Evolutionary conservation across 768 basidiomycete species (phyloP).

Genomic region (Botryobasidium botryosum): DNA sequence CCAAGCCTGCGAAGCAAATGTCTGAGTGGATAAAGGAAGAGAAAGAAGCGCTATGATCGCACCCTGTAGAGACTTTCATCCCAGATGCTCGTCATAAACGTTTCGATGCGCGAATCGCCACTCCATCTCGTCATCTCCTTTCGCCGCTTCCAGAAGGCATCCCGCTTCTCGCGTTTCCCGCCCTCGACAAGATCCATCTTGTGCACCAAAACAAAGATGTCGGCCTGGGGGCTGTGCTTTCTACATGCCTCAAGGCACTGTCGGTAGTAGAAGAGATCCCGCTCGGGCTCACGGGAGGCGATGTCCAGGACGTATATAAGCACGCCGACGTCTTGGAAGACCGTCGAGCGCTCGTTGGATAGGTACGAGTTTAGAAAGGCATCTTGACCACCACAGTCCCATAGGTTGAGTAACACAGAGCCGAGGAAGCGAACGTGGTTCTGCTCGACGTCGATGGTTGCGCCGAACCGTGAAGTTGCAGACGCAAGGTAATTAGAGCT

Average conservation of each 20-base stretch:
- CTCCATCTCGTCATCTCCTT: constrained; percentile 57
- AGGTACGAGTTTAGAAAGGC: constrained; percentile 97
- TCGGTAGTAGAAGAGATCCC: constrained; percentile 79
- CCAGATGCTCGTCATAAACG: constrained; percentile 91
- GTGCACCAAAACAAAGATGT: constrained; percentile 80
- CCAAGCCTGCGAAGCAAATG: constrained; percentile 56
- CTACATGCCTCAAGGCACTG: constrained; percentile 75
- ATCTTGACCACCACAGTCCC: constrained; percentile 99
- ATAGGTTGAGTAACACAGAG: constrained; percentile 86
- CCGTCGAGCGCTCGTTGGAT: constrained; percentile 75
- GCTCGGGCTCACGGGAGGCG: constrained; percentile 59
- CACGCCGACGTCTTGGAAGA: constrained; percentile 92
- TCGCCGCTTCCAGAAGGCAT: constrained; percentile 51
- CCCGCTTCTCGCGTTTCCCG: constrained; percentile 30
- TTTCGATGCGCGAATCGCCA: constrained; percentile 40
- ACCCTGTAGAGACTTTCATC: constrained; percentile 96
- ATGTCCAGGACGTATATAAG: constrained; percentile 99
- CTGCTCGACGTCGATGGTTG: constrained; percentile 96
- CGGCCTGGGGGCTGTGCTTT: constrained; percentile 65
- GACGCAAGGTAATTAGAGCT: constrained; percentile 92
- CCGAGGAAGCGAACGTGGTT: constrained; percentile 95
- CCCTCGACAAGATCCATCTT: constrained; percentile 89
- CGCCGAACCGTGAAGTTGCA: constrained; percentile 77
- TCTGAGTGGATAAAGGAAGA: constrained; percentile 3
- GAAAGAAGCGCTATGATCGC: background rate